Evolutionary conservation across 108 stramenopile genomes (phyloP), one percentile per base, ranked within the genome.

Genomic region (Halocafeteria seosinensis): DNA sequence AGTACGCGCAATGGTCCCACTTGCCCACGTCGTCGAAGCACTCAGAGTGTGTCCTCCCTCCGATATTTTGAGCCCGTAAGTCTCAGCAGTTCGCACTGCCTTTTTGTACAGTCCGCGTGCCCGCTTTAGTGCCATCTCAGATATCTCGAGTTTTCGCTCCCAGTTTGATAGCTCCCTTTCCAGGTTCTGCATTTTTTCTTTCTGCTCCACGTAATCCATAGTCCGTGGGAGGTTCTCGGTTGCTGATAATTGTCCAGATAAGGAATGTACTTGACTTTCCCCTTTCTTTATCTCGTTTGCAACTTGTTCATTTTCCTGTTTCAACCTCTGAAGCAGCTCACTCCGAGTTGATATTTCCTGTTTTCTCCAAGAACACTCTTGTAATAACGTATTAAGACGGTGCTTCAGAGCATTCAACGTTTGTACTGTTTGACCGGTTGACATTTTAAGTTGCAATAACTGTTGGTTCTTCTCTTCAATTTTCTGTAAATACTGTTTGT

Each of bases 381-480:
- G 29, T 0, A 73, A 21, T 3, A 73, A 38, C 8, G 59, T 50
- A 37, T 65, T 58, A 21, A 84, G 68, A 24, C 57, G 58, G 38
- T 71, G 53, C 50, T 84, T 84, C 33, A 77, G 70, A 25, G 50
- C 71, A 58, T 80, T 80, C 26, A 84, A 73, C 1, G 59, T 63
- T 37, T 77, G 73, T 3, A 77, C 72, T 9, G 82, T 76, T 37
- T 59, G 70, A 17, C 78, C 74, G 0, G 78, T 79, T 27, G 78
- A 70, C 36, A 55, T 35, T 52, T 82, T 84, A 21, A 84, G 73
- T 55, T 65, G 42, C 24, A 81, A 68, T 12, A 84, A 72, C 71
- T 84, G 76, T 35, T 73, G 70, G 50, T 84, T 84, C 11, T 77
- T 52, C 62, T 84, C 82, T 51, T 84, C 81, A 21, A 84, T 80